These are phyloP conservation scores for Paramecium biaurelia DNA, from an alignment of 73 alveolate genomes.

Conservation along the genomic window DNA sequence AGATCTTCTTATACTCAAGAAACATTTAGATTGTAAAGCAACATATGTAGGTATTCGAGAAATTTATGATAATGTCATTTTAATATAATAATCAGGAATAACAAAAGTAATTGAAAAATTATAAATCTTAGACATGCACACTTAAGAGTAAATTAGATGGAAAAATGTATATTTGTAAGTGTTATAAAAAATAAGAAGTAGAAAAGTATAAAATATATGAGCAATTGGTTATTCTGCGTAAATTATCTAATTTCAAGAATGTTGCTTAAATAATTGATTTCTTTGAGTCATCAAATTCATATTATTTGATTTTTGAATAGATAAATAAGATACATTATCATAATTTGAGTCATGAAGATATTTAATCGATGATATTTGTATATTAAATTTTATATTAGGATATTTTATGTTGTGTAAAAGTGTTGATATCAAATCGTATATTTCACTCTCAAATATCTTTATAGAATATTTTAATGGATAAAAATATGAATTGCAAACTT, in stretches of 20 bases:
- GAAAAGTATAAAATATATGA: not conserved
- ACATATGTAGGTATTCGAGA: not conserved
- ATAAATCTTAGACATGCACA: not conserved
- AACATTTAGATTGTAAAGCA: not conserved
- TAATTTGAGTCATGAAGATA: not conserved
- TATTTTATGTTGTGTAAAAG: not conserved
- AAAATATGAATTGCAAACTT: not conserved
- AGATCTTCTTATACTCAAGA: not conserved
- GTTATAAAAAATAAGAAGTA: not conserved
- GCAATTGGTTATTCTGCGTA: not conserved
- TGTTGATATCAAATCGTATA: not conserved
- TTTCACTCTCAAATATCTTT: not conserved
- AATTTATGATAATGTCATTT: not conserved
- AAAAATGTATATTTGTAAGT: not conserved
- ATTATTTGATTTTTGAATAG: not conserved
- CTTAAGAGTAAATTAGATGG: not conserved
- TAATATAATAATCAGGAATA: not conserved
- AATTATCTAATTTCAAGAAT: not conserved
- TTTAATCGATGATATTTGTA: not conserved
- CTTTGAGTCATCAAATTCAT: not conserved
- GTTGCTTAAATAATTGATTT: not conserved
- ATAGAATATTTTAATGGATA: not conserved
- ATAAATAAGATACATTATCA: not conserved
- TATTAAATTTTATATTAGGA: not conserved
- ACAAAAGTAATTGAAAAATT: not conserved